phyloP scores from a whole-genome alignment of 2,329 filamentous ascomycete species.

The Penicillium verrucosum region DNA sequence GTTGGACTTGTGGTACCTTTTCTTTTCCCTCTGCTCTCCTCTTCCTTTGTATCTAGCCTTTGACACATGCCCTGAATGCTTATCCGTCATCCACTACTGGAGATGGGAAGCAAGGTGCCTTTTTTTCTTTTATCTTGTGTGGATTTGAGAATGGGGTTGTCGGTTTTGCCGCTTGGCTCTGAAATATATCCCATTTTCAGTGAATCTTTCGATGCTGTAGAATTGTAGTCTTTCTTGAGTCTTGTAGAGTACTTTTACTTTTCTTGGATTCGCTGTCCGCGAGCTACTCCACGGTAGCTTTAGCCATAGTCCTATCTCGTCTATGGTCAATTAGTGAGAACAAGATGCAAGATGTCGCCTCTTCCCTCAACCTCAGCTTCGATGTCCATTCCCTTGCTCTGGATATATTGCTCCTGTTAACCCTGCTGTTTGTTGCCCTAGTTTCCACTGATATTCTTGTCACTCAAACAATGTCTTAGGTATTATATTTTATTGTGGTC shows the following conservation, averaged over 20 bases:
- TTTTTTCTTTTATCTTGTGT: slow-evolving; percentile 17
- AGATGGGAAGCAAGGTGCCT: slow-evolving; percentile 3
- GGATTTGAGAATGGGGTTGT: slow-evolving; percentile 9
- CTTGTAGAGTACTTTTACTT: background rate
- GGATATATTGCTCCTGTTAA: background rate
- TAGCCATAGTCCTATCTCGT: background rate
- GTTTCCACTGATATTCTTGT: no score
- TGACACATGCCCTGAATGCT: slow-evolving; percentile 1
- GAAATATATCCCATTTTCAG: slow-evolving; percentile 10
- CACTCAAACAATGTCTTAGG: background rate
- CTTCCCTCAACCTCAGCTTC: background rate
- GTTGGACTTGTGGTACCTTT: background rate
- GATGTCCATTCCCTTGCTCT: background rate
- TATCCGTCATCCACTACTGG: background rate
- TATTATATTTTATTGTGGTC: background rate
- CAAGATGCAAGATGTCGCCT: background rate
- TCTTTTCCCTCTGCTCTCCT: slow-evolving; percentile 15
- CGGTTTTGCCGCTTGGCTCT: slow-evolving; percentile 2
- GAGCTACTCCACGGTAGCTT: background rate
- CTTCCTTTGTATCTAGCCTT: slow-evolving; percentile 22
- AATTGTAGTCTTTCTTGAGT: background rate
- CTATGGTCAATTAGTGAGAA: background rate
- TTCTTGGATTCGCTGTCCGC: no score
- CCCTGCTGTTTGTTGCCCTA: background rate
- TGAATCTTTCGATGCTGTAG: background rate